A percentile compares a stretch with the other conserved stretches of the same genome.
Conservation (phyloP, 306 rosid genomes). For the Trifolium pratense region DNA sequence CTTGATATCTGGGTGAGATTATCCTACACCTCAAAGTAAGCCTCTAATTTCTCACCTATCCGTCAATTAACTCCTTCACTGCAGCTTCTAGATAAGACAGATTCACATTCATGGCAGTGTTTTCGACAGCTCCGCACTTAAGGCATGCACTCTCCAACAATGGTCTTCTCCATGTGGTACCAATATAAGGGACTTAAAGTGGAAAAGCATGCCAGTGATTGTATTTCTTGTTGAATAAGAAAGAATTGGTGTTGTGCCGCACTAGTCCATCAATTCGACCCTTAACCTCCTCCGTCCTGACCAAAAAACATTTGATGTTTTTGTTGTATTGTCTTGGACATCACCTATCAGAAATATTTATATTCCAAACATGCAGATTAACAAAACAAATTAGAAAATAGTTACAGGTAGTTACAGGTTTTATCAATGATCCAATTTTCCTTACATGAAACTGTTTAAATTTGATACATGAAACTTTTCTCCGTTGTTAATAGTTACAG, state of each 20-base stretch:
- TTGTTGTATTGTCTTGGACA: background rate
- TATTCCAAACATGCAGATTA: background rate
- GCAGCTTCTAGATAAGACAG: background rate
- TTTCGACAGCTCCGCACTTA: background rate
- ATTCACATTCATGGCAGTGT: background rate
- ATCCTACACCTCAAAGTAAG: background rate
- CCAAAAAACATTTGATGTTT: background rate
- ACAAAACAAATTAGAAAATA: background rate
- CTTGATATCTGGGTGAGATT: background rate
- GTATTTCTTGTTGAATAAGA: background rate
- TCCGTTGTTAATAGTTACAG: slow-evolving; percentile 22
- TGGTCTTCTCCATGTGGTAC: background rate
- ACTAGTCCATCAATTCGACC: background rate
- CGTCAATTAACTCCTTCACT: background rate
- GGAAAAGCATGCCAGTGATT: background rate
- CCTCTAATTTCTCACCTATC: background rate
- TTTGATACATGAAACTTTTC: background rate
- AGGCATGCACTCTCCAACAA: background rate
- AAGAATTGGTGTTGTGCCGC: background rate
- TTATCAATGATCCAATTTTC: slow-evolving; percentile 19
- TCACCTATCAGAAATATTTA: background rate
- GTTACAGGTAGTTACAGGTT: background rate
- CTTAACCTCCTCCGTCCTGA: background rate
- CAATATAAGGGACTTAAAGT: background rate
- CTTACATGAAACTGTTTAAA: background rate